phyloP scores from a whole-genome alignment of 2,329 filamentous ascomycete genomes.

The Trichophyton equinum region DNA sequence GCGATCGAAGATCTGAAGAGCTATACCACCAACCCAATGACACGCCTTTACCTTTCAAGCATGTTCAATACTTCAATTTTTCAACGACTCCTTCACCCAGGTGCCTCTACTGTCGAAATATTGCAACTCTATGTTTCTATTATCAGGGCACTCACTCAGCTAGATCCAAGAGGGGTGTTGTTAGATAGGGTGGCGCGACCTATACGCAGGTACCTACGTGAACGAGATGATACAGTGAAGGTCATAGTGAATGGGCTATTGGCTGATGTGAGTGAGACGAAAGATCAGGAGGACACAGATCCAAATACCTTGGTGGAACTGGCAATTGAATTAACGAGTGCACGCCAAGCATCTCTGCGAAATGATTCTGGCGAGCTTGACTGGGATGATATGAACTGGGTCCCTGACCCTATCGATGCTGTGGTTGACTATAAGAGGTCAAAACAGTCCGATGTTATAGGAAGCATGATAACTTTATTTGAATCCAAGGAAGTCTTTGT shows the following conservation, averaged over 20 bases:
- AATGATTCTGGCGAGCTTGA: constrained; percentile 56
- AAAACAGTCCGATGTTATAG: constrained; percentile 81
- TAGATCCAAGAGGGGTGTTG: constrained; percentile 54
- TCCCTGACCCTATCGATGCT: constrained; percentile 84
- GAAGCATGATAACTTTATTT: constrained; percentile 75
- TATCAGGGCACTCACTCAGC: constrained; percentile 49
- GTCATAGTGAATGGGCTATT: constrained; percentile 54
- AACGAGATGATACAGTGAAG: constrained; percentile 52
- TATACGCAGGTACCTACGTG: constrained; percentile 50
- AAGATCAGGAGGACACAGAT: constrained; percentile 16
- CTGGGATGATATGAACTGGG: constrained; percentile 88
- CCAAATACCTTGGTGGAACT: constrained; percentile 40
- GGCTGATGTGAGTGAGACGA: constrained; percentile 36
- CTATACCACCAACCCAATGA: constrained; percentile 40
- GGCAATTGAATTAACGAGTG: constrained; percentile 39
- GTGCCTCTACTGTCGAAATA: constrained; percentile 53
- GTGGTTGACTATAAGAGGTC: constrained; percentile 83
- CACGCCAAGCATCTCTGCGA: constrained; percentile 30
- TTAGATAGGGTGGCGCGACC: constrained; percentile 54
- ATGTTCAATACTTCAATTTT: constrained; percentile 43
- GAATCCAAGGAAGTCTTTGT: constrained; percentile 87
- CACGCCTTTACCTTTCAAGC: constrained; percentile 43
- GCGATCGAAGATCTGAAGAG: constrained; percentile 50
- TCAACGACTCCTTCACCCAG: constrained; percentile 47
- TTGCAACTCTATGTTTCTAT: constrained; percentile 56